phyloP scores from a whole-genome alignment of 805 yeast genomes.

The Metschnikowia lochheadii region DNA sequence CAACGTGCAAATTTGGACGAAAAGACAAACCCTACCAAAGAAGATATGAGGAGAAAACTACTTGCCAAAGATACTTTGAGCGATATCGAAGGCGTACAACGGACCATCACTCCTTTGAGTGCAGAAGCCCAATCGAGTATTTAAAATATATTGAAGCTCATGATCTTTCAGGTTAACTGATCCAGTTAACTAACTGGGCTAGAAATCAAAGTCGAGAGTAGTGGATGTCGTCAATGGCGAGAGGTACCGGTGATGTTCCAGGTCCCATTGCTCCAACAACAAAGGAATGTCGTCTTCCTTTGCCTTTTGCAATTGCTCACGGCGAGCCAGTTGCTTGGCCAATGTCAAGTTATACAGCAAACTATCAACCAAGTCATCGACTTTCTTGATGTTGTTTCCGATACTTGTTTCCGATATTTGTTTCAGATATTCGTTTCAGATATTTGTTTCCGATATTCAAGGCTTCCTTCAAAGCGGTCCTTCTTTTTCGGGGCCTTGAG shows the following conservation, averaged over 20 bases:
- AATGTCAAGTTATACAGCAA: slow-evolving; percentile 48
- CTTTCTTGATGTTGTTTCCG: slow-evolving; percentile 33
- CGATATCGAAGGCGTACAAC: slow-evolving; percentile 10
- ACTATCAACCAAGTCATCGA: slow-evolving; percentile 65
- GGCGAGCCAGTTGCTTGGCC: slow-evolving; percentile 12
- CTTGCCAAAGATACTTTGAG: slow-evolving; percentile 6
- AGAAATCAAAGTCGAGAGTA: neutral
- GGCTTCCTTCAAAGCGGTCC: slow-evolving; percentile 6
- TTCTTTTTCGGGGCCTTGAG: slow-evolving; percentile 8
- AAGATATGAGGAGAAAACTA: neutral
- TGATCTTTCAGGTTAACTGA: too few species aligned
- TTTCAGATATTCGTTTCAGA: too few species aligned
- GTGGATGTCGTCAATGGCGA: slow-evolving; percentile 3
- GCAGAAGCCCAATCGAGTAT: slow-evolving; percentile 16
- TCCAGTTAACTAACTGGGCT: too few species aligned
- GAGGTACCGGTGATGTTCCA: slow-evolving; percentile 11
- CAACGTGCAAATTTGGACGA: neutral
- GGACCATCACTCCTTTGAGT: slow-evolving; percentile 14
- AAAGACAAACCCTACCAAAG: neutral
- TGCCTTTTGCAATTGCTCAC: slow-evolving; percentile 5
- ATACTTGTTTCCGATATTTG: too few species aligned
- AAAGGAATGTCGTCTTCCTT: slow-evolving; percentile 4
- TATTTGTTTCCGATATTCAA: slow-evolving; percentile 7
- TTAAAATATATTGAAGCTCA: neutral
- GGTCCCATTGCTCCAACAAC: slow-evolving; percentile 11